Conservation (phyloP, 495 filamentous ascomycete genomes). For the Ramalina intermedia region DNA sequence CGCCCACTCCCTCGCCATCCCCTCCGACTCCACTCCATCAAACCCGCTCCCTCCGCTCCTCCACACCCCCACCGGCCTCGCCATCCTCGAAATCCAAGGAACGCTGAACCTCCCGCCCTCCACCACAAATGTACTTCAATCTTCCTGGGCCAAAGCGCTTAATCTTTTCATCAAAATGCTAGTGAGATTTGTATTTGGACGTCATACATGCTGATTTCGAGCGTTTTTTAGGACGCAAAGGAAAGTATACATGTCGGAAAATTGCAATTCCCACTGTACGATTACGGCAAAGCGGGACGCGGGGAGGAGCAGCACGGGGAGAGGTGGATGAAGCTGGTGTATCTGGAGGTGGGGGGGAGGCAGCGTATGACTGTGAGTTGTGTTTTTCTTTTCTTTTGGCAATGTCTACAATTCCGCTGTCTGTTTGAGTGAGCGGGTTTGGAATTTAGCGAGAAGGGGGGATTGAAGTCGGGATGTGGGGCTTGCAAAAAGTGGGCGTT, state of each 20-base stretch:
- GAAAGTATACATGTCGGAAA: slow-evolving; percentile 45
- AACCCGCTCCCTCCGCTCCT: slow-evolving; percentile 70
- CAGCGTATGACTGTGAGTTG: slow-evolving; percentile 51
- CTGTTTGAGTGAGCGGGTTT: too few species aligned
- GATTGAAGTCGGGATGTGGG: too few species aligned
- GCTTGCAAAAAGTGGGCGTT: too few species aligned
- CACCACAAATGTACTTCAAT: slow-evolving; percentile 7
- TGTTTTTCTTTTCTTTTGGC: too few species aligned
- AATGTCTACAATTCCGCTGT: too few species aligned
- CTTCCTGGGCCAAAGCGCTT: slow-evolving; percentile 8
- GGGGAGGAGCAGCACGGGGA: slow-evolving; percentile 30
- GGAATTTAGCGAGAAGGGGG: too few species aligned
- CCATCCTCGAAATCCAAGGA: slow-evolving; percentile 83
- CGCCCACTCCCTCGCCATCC: too few species aligned
- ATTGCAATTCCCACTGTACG: slow-evolving; percentile 66
- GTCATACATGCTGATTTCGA: neutral
- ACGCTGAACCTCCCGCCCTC: slow-evolving; percentile 54
- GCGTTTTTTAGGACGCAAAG: too few species aligned
- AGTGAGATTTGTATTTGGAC: neutral
- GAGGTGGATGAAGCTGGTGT: slow-evolving; percentile 77
- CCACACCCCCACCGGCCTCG: slow-evolving; percentile 61
- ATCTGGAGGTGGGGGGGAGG: slow-evolving; percentile 77
- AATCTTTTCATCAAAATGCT: slow-evolving; percentile 3
- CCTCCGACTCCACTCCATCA: slow-evolving; percentile 3
- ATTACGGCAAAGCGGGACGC: slow-evolving; percentile 11